Conservation (phyloP, 208 protist genomes). For the Polymyxa betae region DNA sequence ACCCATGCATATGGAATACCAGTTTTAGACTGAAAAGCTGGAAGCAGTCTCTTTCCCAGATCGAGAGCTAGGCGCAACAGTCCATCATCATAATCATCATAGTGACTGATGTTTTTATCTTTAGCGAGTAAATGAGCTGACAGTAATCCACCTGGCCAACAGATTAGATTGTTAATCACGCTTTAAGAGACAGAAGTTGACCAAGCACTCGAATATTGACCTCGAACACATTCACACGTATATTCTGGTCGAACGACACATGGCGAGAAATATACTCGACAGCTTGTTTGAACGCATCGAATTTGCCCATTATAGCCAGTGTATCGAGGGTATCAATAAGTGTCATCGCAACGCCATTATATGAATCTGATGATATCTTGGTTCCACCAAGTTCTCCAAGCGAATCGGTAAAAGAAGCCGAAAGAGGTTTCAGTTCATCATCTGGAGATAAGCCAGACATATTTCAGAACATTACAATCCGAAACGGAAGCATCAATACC, state of each 20-base stretch:
- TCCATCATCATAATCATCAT: slow-evolving; percentile 60
- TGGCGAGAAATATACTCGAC: slow-evolving; percentile 55
- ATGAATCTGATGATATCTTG: neutral
- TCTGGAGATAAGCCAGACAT: neutral
- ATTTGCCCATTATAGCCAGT: slow-evolving; percentile 65
- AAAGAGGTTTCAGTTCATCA: slow-evolving; percentile 56
- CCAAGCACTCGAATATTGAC: slow-evolving; percentile 66
- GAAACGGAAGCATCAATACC: neutral
- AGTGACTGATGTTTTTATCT: neutral
- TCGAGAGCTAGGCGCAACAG: slow-evolving; percentile 63
- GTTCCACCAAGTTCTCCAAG: slow-evolving; percentile 61
- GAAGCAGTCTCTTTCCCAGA: slow-evolving; percentile 63
- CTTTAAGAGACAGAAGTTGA: neutral
- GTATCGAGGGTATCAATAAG: slow-evolving; percentile 75
- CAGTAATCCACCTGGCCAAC: slow-evolving; percentile 57
- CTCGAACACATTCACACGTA: slow-evolving; percentile 67
- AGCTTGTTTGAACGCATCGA: slow-evolving; percentile 58
- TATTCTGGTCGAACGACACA: slow-evolving; percentile 65
- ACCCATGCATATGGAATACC: slow-evolving; percentile 68
- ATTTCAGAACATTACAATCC: neutral
- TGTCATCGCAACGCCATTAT: slow-evolving; percentile 68
- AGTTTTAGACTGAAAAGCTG: slow-evolving; percentile 59
- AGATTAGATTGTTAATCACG: neutral
- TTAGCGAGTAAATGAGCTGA: slow-evolving; percentile 61
- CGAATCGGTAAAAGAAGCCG: slow-evolving; percentile 47